Evolutionary conservation across 768 basidiomycete species (phyloP), one percentile per base, ranked within the genome.

Genomic region (Leucosporidium scottii): DNA sequence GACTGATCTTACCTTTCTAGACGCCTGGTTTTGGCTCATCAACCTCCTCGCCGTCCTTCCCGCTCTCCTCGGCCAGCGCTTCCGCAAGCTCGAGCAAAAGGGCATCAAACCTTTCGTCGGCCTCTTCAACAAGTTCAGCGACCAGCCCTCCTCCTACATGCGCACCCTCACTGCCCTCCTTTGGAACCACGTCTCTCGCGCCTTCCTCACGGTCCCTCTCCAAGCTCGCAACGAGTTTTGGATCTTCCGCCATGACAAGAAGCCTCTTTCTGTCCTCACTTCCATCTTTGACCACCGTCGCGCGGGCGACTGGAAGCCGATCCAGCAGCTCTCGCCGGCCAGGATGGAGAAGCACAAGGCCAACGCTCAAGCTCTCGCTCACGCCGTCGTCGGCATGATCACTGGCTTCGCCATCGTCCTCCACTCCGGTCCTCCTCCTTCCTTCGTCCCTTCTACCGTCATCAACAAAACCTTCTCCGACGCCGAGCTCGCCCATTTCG

Each of bases 81-180:
- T 72, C 65, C 64, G 67, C 34, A 27, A 30, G 15, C 21, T 72
- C 30, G 39, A 66, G 47, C 50, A 62, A 18, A 48, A 39, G 12
- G 71, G 71, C 31, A 56, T 72, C 62, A 34, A 28, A 1, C 67
- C 67, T 1, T 72, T 67, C 67, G 31, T 72, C 27, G 31, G 44
- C 6, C 65, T 65, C 25, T 56, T 47, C 65, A 64, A 64, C 58
- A 21, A 47, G 27, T 25, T 25, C 17, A 25, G 25, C 13, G 44
- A 21, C 6, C 39, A 49, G 44, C 21, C 27, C 17, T 64, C 59
- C 25, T 7, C 25, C 2, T 25, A 58, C 50, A 21, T 68, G 20
- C 59, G 57, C 48, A 34, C 65, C 7, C 48, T 68, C 28, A 31
- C 59, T 25, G 31, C 62, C 8, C 67, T 68, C 15, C 28, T 58